Conservation (phyloP, 2,329 filamentous ascomycete species). For the Sclerotinia trifoliorum region DNA sequence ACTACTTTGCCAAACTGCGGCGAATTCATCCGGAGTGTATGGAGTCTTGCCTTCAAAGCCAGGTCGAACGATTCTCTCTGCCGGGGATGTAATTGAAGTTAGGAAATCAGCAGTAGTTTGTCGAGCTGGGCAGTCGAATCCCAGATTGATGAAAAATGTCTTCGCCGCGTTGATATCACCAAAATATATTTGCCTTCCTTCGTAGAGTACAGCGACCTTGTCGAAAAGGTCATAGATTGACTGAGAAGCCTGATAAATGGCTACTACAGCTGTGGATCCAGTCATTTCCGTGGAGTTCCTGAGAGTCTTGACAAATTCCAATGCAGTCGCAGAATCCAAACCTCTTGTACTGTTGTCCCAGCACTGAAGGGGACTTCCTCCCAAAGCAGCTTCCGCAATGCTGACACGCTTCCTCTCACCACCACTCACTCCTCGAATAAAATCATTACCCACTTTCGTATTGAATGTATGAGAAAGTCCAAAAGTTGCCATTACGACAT, state of each 20-base stretch:
- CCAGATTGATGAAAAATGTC: slow-evolving; percentile 67
- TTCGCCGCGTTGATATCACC: slow-evolving; percentile 63
- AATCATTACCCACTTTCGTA: slow-evolving; percentile 74
- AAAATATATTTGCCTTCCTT: slow-evolving; percentile 70
- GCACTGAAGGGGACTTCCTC: slow-evolving; percentile 60
- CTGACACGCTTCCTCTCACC: slow-evolving; percentile 77
- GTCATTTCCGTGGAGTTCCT: slow-evolving; percentile 64
- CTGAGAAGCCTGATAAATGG: slow-evolving; percentile 71
- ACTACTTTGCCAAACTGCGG: slow-evolving; percentile 50
- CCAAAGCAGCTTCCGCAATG: slow-evolving; percentile 71
- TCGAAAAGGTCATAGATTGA: slow-evolving; percentile 64
- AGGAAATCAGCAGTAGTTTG: slow-evolving; percentile 62
- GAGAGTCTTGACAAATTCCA: slow-evolving; percentile 70
- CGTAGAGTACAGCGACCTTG: slow-evolving; percentile 66
- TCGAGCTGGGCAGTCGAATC: slow-evolving; percentile 68
- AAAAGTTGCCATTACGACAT: slow-evolving; percentile 67
- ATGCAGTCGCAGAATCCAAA: slow-evolving; percentile 69
- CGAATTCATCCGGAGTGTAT: slow-evolving; percentile 55
- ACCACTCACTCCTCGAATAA: slow-evolving; percentile 68
- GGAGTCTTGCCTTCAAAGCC: slow-evolving; percentile 59
- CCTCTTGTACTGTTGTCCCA: slow-evolving; percentile 78
- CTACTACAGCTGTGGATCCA: slow-evolving; percentile 60
- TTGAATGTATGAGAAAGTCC: slow-evolving; percentile 70
- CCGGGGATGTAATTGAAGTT: slow-evolving; percentile 67
- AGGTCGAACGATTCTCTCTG: slow-evolving; percentile 55